phyloP scores from a whole-genome alignment of 169 alveolate species.

The Cryptosporidium parvum region DNA sequence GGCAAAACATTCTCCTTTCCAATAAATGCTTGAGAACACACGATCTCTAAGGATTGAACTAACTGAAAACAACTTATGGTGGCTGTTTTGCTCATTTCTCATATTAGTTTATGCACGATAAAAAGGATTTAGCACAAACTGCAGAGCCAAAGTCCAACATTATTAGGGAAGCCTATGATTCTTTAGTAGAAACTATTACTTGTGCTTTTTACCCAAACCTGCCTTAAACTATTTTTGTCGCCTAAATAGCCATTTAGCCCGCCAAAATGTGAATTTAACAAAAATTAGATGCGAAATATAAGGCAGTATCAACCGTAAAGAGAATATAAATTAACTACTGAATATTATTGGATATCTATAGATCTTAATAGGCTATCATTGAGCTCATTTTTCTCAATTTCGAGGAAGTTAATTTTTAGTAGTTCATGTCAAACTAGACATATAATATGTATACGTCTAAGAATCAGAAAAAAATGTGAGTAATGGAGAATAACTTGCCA shows the following conservation, averaged over 20 bases:
- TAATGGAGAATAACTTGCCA: background rate
- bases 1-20: constrained; percentile 90
- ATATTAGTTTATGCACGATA: background rate
- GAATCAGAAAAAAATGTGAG: constrained; percentile 24
- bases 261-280: constrained; percentile 11
- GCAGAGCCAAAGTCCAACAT: background rate
- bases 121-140: background rate
- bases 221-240: background rate
- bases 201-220: background rate
- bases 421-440: constrained; percentile 54
- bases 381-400: background rate
- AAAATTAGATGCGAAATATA: background rate
- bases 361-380: background rate
- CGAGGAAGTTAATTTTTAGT: background rate
- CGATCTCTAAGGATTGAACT: constrained; percentile 82
- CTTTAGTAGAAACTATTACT: background rate
- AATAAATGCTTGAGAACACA: constrained; percentile 85
- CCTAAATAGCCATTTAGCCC: background rate
- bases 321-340: too few species aligned
- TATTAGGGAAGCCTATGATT: background rate
- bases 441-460: constrained; percentile 56
- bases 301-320: background rate
- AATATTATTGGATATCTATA: background rate
- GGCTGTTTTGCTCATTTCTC: background rate
- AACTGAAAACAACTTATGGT: constrained; percentile 22